Evolutionary conservation across 352 stramenopile species (phyloP).

Genomic region (Plasmopara viticola): DNA sequence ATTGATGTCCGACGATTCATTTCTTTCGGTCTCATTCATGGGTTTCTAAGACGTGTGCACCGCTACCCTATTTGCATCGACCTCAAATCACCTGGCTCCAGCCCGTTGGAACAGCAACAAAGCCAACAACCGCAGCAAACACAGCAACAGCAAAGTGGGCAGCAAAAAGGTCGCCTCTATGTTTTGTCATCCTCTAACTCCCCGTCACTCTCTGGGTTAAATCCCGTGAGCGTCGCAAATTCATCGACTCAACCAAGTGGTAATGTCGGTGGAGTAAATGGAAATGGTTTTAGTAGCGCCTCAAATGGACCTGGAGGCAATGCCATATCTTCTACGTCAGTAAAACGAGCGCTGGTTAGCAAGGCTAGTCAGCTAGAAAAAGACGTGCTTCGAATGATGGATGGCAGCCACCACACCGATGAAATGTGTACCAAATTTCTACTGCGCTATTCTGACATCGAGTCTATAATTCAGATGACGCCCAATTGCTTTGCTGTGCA

Average conservation of each 20-base stretch:
- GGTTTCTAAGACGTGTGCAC: constrained; percentile 79
- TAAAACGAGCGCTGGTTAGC: constrained; percentile 32
- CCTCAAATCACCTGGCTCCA: constrained; percentile 22
- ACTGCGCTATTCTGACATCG: constrained; percentile 63
- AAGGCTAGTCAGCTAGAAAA: constrained; percentile 61
- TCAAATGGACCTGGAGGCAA: constrained; percentile 28
- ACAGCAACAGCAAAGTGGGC: constrained; percentile 27
- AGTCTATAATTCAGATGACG: constrained; percentile 52
- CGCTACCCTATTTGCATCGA: constrained; percentile 75
- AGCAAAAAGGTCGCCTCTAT: constrained; percentile 24
- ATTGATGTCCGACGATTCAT: constrained; percentile 81
- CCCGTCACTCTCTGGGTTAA: constrained; percentile 30
- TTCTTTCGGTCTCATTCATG: constrained; percentile 85
- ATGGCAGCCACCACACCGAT: constrained; percentile 77
- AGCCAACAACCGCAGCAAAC: constrained; percentile 18
- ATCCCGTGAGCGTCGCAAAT: constrained; percentile 16
- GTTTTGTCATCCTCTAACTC: constrained; percentile 26
- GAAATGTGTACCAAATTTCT: constrained; percentile 76
- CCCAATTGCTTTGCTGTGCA: constrained; percentile 70
- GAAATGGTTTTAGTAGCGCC: constrained; percentile 8
- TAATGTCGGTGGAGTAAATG: constrained; percentile 9
- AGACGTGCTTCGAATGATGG: constrained; percentile 75
- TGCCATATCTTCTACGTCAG: constrained; percentile 12
- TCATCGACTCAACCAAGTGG: constrained; percentile 16
- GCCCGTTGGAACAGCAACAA: constrained; percentile 25